phyloP scores from a whole-genome alignment of 2,329 filamentous ascomycete species.

The Dactylellina parvicollis region DNA sequence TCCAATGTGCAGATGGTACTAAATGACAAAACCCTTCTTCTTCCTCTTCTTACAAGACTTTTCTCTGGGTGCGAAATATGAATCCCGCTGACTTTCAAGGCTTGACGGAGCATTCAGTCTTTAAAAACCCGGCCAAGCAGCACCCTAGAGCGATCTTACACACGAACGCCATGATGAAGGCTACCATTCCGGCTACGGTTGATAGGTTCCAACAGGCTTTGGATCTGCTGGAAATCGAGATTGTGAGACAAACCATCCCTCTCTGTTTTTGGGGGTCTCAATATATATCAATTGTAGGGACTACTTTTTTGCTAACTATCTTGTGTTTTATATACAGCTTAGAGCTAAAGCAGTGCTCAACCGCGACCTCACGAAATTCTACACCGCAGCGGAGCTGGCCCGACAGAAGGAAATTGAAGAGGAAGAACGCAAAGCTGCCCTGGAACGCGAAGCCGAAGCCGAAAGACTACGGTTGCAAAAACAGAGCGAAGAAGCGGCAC shows the following conservation, averaged over 20 bases:
- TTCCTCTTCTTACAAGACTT: not conserved
- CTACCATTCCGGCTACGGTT: slow-evolving; percentile 54
- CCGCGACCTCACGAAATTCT: slow-evolving; percentile 55
- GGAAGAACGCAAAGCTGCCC: slow-evolving; percentile 50
- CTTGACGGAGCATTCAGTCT: slow-evolving; percentile 50
- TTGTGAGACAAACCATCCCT: too few relatives aligned
- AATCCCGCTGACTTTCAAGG: slow-evolving; percentile 32
- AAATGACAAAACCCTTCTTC: slow-evolving; percentile 4
- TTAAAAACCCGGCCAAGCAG: slow-evolving; percentile 55
- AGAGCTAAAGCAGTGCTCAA: slow-evolving; percentile 57
- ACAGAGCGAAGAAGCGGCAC: slow-evolving; percentile 37
- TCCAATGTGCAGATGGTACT: slow-evolving; percentile 53
- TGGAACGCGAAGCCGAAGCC: slow-evolving; percentile 48
- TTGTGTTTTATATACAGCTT: slow-evolving; percentile 29
- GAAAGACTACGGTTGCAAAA: slow-evolving; percentile 42
- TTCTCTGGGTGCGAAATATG: not conserved
- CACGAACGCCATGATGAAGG: slow-evolving; percentile 56
- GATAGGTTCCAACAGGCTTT: slow-evolving; percentile 58
- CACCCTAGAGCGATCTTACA: slow-evolving; percentile 56
- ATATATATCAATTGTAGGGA: not conserved
- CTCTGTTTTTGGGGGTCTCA: not conserved
- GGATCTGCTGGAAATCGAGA: slow-evolving; percentile 58
- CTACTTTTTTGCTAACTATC: too few relatives aligned
- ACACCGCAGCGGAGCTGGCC: slow-evolving; percentile 54
- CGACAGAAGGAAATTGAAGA: slow-evolving; percentile 50